Evolutionary conservation across 129 eudicot species (phyloP), one percentile per base, ranked within the genome.

Genomic region (Artemisia tridentata): DNA sequence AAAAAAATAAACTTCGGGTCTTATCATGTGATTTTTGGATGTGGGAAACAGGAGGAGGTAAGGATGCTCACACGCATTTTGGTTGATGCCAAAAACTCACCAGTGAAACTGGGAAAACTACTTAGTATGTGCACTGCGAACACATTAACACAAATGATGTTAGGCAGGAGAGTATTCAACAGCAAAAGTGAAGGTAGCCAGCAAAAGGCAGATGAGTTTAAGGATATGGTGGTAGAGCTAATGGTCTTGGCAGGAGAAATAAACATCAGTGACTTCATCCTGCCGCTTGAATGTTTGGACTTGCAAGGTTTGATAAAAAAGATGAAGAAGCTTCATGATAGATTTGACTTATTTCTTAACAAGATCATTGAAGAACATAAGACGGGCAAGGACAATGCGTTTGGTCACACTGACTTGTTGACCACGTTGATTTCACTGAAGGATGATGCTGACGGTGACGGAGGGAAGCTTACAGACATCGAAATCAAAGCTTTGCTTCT

Each of bases 401-500:
- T 50, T 2, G 41, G 64, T 16, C 78, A 79, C 20, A 73, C 5
- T 5, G 98, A 92, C 56, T 71, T 92, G 38, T 67, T 92, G 67
- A 85, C 70, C 55, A 80, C 79, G 7, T 69, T 92, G 82, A 77
- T 92, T 43, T 79, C 83, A 13, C 76, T 86, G 9, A 82, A 91
- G 72, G 89, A 92, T 63, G 80, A 78, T 63, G 78, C 18, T 2
- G 86, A 79, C 20, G 82, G 75, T 4, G 91, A 88, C 5, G 91
- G 86, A 0, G 88, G 78, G 55, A 83, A 73, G 72, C 84, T 89
- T 29, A 74, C 81, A 0, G 96, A 89, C 13, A 76, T 80, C 3
- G 98, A 92, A 74, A 92, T 92, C 46, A 92, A 92, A 71, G 98
- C 98, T 41, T 52, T 92, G 64, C 90, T 92, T 67, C 57, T 89